These are phyloP conservation scores for Russula foetens DNA, from an alignment of 768 basidiomycete species.

Conservation along the genomic window DNA sequence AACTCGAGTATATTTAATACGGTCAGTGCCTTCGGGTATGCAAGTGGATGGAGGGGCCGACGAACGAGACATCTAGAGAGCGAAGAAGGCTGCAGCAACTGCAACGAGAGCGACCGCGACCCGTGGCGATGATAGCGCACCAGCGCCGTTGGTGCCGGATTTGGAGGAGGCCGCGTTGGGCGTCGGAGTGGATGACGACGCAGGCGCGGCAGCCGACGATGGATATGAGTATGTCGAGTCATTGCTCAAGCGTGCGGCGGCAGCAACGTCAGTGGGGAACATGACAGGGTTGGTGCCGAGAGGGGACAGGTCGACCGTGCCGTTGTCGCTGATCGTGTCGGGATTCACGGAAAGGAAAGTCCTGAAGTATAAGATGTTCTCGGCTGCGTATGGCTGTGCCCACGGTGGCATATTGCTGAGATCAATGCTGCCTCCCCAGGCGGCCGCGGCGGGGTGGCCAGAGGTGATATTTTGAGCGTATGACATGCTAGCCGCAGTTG, in stretches of 20 bases:
- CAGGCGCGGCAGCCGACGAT: slow-evolving; percentile 17
- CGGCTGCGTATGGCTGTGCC: slow-evolving; percentile 40
- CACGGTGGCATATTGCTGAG: slow-evolving; percentile 45
- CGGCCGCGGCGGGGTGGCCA: slow-evolving; percentile 39
- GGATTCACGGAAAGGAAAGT: slow-evolving; percentile 40
- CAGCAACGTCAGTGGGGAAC: slow-evolving; percentile 52
- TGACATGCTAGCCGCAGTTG: slow-evolving; percentile 46
- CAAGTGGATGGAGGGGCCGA: neutral
- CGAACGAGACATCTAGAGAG: slow-evolving; percentile 29
- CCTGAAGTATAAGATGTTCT: slow-evolving; percentile 51
- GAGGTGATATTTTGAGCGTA: slow-evolving; percentile 42
- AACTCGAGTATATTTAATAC: slow-evolving; percentile 8
- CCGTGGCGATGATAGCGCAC: slow-evolving; percentile 40
- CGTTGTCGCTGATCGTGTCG: slow-evolving; percentile 43
- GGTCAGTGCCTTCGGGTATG: slow-evolving; percentile 4
- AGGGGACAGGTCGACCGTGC: slow-evolving; percentile 41
- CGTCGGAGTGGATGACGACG: slow-evolving; percentile 17
- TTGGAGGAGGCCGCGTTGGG: neutral
- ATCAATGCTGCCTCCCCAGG: slow-evolving; percentile 60
- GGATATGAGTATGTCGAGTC: slow-evolving; percentile 25
- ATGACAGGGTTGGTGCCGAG: slow-evolving; percentile 40
- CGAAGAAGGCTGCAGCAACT: slow-evolving; percentile 36
- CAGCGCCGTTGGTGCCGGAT: slow-evolving; percentile 34
- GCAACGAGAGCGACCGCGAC: slow-evolving; percentile 42
- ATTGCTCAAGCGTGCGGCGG: slow-evolving; percentile 29